These are phyloP conservation scores for Singerocomus inundabilis DNA, from an alignment of 1,284 basidiomycete genomes.

Conservation along the genomic window DNA sequence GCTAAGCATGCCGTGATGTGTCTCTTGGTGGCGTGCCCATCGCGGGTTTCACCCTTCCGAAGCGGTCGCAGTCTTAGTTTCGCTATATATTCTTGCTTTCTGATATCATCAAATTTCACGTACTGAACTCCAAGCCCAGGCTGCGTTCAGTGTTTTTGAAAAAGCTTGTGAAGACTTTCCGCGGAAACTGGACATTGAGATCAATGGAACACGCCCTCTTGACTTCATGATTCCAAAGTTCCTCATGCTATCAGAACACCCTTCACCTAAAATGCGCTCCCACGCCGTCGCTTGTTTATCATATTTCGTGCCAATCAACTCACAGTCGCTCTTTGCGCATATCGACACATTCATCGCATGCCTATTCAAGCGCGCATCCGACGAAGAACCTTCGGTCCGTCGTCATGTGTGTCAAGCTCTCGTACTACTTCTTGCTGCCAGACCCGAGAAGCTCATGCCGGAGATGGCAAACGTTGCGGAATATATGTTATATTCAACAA, in stretches of 20 bases:
- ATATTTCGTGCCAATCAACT: constrained; percentile 86
- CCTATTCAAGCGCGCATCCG: constrained; percentile 92
- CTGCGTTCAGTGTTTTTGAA: constrained; percentile 91
- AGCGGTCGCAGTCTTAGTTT: constrained; percentile 1
- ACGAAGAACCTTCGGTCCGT: constrained; percentile 90
- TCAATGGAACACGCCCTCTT: constrained; percentile 82
- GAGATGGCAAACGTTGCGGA: constrained; percentile 95
- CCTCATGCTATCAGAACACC: constrained; percentile 81
- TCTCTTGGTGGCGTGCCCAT: background rate
- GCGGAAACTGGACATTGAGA: constrained; percentile 90
- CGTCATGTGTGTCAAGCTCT: constrained; percentile 96
- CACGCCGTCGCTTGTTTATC: constrained; percentile 94
- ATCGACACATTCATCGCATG: constrained; percentile 92
- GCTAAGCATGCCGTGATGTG: constrained; percentile 8
- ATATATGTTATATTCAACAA: constrained; percentile 98
- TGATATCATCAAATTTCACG: constrained; percentile 1
- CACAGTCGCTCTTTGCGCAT: constrained; percentile 83
- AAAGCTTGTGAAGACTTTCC: constrained; percentile 98
- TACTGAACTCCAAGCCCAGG: constrained; percentile 48
- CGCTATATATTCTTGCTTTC: constrained; percentile 1
- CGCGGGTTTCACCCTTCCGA: background rate
- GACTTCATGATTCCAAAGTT: constrained; percentile 97
- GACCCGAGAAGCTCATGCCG: constrained; percentile 95
- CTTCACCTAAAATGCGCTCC: constrained; percentile 84
- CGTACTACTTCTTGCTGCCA: constrained; percentile 87